Conservation (phyloP, 1,284 basidiomycete genomes). For the Erythrobasidium hasegawianum region DNA sequence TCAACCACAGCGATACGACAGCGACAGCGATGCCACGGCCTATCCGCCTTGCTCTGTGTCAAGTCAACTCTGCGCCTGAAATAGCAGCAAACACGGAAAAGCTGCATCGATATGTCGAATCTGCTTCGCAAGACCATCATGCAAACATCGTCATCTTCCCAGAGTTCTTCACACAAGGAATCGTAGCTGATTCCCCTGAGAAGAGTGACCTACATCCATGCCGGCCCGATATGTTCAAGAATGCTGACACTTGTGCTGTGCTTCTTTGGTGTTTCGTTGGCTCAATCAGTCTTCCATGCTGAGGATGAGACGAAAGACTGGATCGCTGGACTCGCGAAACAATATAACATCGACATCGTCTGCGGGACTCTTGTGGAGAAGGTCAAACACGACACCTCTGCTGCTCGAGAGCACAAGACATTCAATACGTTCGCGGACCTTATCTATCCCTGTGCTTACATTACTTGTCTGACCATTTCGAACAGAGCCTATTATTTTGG, state of each 20-base stretch:
- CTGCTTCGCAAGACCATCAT: constrained; percentile 7
- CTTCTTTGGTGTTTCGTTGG: no score
- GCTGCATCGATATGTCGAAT: constrained; percentile 6
- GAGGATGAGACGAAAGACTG: constrained; percentile 33
- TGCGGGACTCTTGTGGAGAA: constrained; percentile 43
- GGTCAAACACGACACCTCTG: constrained; percentile 10
- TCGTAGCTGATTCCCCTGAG: constrained; percentile 37
- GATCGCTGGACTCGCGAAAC: constrained; percentile 38
- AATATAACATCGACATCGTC: constrained; percentile 40
- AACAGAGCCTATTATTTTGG: constrained; percentile 42
- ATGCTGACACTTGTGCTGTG: no score
- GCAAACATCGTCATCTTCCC: constrained; percentile 17
- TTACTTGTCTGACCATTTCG: no score
- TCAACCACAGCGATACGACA: no score
- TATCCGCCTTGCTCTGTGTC: constrained; percentile 12
- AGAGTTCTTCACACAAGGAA: constrained; percentile 32
- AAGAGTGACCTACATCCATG: constrained; percentile 33
- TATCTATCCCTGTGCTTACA: neutral
- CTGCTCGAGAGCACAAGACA: constrained; percentile 28
- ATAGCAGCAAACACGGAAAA: constrained; percentile 6
- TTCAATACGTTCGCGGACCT: constrained; percentile 27
- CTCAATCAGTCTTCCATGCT: neutral
- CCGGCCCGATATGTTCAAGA: neutral
- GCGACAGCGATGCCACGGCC: neutral
- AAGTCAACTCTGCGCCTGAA: constrained; percentile 9